A percentile compares a stretch with the other conserved stretches of the same genome.
These are phyloP conservation scores for Gossypium longicalyx DNA, from an alignment of 345 rosid genomes.

Conservation along the genomic window DNA sequence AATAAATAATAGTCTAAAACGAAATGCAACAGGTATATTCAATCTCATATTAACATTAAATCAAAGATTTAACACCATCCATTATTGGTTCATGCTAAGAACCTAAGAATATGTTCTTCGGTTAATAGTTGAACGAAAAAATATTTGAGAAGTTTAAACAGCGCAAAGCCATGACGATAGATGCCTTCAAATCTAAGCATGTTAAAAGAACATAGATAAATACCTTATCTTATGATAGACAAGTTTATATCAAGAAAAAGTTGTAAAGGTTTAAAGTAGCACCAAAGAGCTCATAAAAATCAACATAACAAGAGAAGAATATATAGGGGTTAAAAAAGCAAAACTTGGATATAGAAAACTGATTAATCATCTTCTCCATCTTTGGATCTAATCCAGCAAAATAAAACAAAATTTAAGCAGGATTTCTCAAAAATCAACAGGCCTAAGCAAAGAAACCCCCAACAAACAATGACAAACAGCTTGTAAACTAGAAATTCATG, in stretches of 20 bases:
- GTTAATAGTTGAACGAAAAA: neutral
- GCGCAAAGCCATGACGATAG: neutral
- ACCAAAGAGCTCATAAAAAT: neutral
- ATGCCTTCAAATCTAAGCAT: neutral
- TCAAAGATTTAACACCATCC: neutral
- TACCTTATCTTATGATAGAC: no score
- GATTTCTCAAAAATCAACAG: neutral
- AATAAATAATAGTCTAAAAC: neutral
- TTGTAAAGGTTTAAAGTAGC: neutral
- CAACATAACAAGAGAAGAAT: neutral
- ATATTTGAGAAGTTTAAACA: neutral
- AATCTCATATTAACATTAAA: neutral
- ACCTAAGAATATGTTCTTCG: neutral
- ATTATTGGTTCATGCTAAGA: neutral
- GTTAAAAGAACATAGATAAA: neutral
- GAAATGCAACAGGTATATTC: neutral
- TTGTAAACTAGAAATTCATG: neutral
- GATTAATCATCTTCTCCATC: neutral
- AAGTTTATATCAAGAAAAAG: neutral
- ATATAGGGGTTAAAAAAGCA: neutral
- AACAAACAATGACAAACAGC: neutral
- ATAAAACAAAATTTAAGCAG: neutral
- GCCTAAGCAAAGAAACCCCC: neutral
- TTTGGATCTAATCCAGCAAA: conserved; percentile 2
- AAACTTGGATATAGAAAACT: neutral